Evolutionary conservation across 2,329 filamentous ascomycete species (phyloP), one percentile per base, ranked within the genome.

Genomic region (Paecilomyces sp.): DNA sequence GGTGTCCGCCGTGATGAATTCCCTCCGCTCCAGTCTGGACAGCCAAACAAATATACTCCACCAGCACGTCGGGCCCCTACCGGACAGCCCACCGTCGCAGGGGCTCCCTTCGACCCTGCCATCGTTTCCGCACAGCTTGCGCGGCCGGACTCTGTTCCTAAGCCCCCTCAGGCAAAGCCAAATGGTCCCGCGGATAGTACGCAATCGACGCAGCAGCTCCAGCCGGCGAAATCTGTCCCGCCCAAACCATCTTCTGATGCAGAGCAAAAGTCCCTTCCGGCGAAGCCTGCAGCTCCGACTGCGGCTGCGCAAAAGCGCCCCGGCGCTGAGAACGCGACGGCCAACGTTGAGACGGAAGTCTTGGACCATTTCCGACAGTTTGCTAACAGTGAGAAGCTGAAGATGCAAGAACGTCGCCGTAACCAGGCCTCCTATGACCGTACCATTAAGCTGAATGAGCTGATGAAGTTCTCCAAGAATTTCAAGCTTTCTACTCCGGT

Each of bases 401-500:
- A 83, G 63, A 74, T 86, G 62, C 79, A 83, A 60, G 84, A 87
- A 65, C 80, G 80, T 47, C 79, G 81, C 59, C 80, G 83, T 51
- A 80, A 79, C 54, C 80, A 83, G 64, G 81, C 79, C 22, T 80
- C 81, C 18, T 81, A 86, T 61, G 94, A 97, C 72, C 96, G 96
- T 73, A 91, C 92, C 65, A 87, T 94, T 64, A 97, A 96, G 75
- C 76, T 99, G 62, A 96, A 91, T 61, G 94, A 99, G 76, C 78
- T 99, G 60, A 95, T 94, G 81, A 96, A 93, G 70, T 99, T 99
- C 74, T 91, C 94, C 0, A 85, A 88, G 66, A 94, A 85, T 71
- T 99, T 99, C 82, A 97, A 97, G 77, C 84, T 99, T 18, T 88
- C 90, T 56, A 97, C 93, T 2, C 92, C 92, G 5, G 92, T 99